Conservation (phyloP, 1,139 yeast genomes). For the Yamadazyma blattariae region DNA sequence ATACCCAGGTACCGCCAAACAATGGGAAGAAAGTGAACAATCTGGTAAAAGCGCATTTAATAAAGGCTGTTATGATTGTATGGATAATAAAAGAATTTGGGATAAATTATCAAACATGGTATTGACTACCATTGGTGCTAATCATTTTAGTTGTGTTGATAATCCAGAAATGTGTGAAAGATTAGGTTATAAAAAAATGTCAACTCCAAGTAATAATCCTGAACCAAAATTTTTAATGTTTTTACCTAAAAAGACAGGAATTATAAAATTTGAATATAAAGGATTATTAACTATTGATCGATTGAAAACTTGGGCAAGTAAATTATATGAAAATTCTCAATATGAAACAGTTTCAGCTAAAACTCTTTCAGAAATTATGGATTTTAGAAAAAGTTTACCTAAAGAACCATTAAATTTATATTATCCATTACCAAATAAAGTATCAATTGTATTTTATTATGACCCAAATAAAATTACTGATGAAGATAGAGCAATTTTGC, state of each 20-base stretch:
- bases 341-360: constrained; percentile 38
- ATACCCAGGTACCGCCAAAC: constrained; percentile 54
- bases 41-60: constrained; percentile 35
- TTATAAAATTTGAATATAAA: constrained; percentile 33
- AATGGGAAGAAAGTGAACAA: constrained; percentile 35
- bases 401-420: constrained; percentile 29
- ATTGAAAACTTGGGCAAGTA: constrained; percentile 32
- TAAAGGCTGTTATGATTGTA: constrained; percentile 46
- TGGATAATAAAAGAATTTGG: constrained; percentile 55
- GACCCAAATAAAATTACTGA: constrained; percentile 48
- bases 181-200: constrained; percentile 39
- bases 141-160: constrained; percentile 57
- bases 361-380: constrained; percentile 41
- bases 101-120: constrained; percentile 51
- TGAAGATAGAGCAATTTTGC: constrained; percentile 62
- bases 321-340: constrained; percentile 33
- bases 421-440: constrained; percentile 40
- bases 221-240: constrained; percentile 35
- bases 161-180: constrained; percentile 49
- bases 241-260: constrained; percentile 37
- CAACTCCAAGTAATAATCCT: constrained; percentile 12
- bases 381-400: constrained; percentile 32
- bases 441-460: constrained; percentile 53
- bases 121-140: constrained; percentile 40
- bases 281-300: constrained; percentile 23